Conservation (phyloP, 164 flowering plant genomes). For the Annona squamosa region DNA sequence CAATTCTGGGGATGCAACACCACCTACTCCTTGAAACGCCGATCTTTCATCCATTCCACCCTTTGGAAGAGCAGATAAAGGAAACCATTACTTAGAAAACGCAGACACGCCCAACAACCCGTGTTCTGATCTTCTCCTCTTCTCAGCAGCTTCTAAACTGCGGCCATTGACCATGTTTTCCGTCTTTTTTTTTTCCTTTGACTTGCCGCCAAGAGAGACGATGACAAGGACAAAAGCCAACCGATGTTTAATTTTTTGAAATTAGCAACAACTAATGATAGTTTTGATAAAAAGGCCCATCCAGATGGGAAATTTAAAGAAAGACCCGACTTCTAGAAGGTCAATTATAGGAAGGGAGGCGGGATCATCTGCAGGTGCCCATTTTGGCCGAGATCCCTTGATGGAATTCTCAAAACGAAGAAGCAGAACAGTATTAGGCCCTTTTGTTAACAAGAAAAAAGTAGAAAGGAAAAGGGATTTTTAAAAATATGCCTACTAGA, state of each 20-base stretch:
- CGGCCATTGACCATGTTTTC: constrained; percentile 1
- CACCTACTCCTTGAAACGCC: constrained; percentile 6
- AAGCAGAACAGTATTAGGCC: not conserved
- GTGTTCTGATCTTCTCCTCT: not conserved
- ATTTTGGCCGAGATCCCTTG: not conserved
- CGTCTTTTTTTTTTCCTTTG: not conserved
- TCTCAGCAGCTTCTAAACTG: not conserved
- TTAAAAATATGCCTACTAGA: not conserved
- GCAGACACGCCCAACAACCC: not conserved
- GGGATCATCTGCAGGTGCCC: not conserved
- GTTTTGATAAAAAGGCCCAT: not conserved
- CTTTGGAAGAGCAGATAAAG: not conserved
- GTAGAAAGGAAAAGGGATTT: not conserved
- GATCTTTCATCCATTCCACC: not conserved
- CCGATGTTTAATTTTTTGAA: not conserved
- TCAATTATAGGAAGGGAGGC: not conserved
- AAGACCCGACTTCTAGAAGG: not conserved
- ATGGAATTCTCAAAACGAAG: no score
- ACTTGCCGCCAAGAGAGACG: constrained; percentile 14
- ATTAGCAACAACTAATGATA: no score
- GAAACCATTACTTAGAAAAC: not conserved
- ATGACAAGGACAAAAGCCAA: not conserved
- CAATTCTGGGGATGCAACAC: not conserved
- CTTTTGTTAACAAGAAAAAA: not conserved
- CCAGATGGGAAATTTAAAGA: not conserved